Conservation (phyloP, 208 protist genomes). For the Trypanosoma boissoni region DNA sequence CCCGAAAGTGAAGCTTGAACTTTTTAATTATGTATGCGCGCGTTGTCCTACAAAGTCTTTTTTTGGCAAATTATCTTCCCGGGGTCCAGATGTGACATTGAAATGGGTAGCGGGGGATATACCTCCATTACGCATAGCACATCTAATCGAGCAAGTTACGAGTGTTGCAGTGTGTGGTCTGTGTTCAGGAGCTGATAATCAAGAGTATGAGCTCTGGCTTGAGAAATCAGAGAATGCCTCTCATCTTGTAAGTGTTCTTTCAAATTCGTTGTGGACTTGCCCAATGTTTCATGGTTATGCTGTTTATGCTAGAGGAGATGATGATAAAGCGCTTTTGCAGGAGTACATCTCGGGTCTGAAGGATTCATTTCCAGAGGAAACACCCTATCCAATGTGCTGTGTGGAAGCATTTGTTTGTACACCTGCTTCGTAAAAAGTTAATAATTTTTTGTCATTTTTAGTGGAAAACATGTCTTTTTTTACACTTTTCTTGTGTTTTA, state of each 20-base stretch:
- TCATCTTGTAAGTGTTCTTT: slow-evolving; percentile 31
- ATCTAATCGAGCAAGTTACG: slow-evolving; percentile 65
- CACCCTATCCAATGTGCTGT: slow-evolving; percentile 39
- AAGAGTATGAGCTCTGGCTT: slow-evolving; percentile 57
- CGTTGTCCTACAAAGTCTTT: slow-evolving; percentile 52
- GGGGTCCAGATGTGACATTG: slow-evolving; percentile 52
- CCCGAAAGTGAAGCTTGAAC: slow-evolving; percentile 35
- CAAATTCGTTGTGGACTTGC: slow-evolving; percentile 52
- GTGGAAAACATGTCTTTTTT: no score
- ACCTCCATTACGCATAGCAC: slow-evolving; percentile 59
- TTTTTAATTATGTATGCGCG: slow-evolving; percentile 59
- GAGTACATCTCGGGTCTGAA: slow-evolving; percentile 40
- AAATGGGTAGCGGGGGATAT: slow-evolving; percentile 54
- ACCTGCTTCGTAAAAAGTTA: background rate
- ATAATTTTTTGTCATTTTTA: slow-evolving; percentile 8
- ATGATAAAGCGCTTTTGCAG: slow-evolving; percentile 42
- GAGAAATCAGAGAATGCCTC: slow-evolving; percentile 52
- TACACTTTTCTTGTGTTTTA: slow-evolving; percentile 2
- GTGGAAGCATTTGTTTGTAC: slow-evolving; percentile 36
- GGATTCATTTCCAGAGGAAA: slow-evolving; percentile 29
- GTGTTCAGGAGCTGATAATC: slow-evolving; percentile 28
- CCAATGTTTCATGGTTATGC: slow-evolving; percentile 65
- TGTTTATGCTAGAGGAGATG: slow-evolving; percentile 47
- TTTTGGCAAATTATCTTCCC: slow-evolving; percentile 56
- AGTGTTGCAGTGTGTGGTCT: slow-evolving; percentile 47